phyloP scores from a whole-genome alignment of 208 protist genomes.

The Trypanosoma melophagium region DNA sequence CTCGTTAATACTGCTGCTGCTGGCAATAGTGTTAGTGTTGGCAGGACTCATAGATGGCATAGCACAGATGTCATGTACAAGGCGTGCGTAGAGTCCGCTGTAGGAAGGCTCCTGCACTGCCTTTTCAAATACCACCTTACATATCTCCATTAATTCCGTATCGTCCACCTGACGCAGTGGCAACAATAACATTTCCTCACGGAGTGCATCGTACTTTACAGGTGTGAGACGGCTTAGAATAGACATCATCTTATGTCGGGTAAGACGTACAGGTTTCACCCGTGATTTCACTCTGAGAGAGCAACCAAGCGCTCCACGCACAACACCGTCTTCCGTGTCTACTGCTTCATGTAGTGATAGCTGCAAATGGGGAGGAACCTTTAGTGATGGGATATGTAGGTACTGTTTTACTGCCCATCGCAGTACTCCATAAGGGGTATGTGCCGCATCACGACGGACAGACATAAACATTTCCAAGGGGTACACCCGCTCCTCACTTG shows the following conservation, averaged over 20 bases:
- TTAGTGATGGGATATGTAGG: slow-evolving; percentile 65
- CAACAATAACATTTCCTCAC: slow-evolving; percentile 71
- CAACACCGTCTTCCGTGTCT: slow-evolving; percentile 47
- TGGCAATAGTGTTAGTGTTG: too few relatives aligned
- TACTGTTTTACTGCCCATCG: slow-evolving; percentile 78
- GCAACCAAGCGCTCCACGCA: slow-evolving; percentile 60
- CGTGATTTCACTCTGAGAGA: slow-evolving; percentile 48
- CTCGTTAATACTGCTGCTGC: slow-evolving; percentile 32
- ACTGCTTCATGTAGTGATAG: slow-evolving; percentile 65
- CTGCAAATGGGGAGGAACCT: slow-evolving; percentile 78
- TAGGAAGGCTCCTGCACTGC: slow-evolving; percentile 81
- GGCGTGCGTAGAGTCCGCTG: slow-evolving; percentile 71
- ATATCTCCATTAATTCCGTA: slow-evolving; percentile 78
- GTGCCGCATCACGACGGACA: slow-evolving; percentile 70
- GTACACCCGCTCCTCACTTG: slow-evolving; percentile 52
- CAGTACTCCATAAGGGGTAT: slow-evolving; percentile 85
- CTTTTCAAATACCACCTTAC: slow-evolving; percentile 87
- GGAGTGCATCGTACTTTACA: slow-evolving; percentile 75
- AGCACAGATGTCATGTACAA: slow-evolving; percentile 63
- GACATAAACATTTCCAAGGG: slow-evolving; percentile 82
- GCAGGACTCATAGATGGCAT: not conserved
- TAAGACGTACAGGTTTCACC: slow-evolving; percentile 61
- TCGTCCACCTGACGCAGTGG: slow-evolving; percentile 78
- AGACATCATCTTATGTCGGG: slow-evolving; percentile 86
- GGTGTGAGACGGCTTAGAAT: slow-evolving; percentile 82